These are phyloP conservation scores for Irpex rosettiformis DNA, from an alignment of 1,284 basidiomycete genomes.

Conservation along the genomic window DNA sequence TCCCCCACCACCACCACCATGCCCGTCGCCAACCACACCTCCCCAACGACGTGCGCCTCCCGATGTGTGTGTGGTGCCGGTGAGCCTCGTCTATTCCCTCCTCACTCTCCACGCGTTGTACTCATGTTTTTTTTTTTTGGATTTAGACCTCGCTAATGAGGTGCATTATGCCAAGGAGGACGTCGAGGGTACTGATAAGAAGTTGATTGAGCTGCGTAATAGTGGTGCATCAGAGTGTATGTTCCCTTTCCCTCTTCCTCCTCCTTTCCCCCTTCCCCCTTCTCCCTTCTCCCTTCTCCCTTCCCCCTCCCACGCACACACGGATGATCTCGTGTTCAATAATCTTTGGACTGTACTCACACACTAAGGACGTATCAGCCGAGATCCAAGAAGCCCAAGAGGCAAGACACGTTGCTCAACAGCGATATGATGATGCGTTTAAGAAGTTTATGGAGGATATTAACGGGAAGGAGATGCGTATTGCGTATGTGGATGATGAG, in stretches of 20 bases:
- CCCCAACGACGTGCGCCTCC: neutral
- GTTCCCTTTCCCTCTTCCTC: neutral
- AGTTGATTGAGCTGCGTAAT: neutral
- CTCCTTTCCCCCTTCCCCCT: neutral
- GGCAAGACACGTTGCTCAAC: neutral
- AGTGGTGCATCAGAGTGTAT: neutral
- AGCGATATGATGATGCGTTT: neutral
- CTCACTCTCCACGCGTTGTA: neutral
- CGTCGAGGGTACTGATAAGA: neutral
- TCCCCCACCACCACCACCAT: neutral
- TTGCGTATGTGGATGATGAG: neutral
- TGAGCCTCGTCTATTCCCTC: neutral
- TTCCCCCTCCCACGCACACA: no score
- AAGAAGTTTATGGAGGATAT: neutral
- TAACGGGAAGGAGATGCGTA: neutral
- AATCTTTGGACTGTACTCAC: no score
- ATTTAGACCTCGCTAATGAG: neutral
- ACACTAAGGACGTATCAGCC: neutral
- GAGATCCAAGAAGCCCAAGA: neutral
- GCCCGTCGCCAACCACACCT: neutral
- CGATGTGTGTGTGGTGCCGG: neutral
- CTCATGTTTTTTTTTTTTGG: neutral
- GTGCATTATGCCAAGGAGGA: neutral
- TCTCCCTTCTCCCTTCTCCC: no score
- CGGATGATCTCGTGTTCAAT: no score